Evolutionary conservation across 2,329 filamentous ascomycete species (phyloP).

Genomic region (Aspergillus sergii): DNA sequence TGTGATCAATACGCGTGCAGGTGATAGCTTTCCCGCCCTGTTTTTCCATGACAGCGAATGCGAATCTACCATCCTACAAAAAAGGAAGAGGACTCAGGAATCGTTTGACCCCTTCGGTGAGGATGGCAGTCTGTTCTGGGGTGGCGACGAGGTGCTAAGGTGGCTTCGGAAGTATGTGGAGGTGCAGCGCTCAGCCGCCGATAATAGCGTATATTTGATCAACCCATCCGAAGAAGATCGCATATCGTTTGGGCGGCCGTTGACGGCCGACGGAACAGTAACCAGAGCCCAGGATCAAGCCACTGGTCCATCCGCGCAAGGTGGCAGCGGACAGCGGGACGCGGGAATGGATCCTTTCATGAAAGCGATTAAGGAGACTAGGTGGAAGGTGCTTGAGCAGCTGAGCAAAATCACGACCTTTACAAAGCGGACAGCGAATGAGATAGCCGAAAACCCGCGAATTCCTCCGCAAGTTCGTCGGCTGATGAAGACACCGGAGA

Average conservation of each 20-base stretch:
- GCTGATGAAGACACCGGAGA: constrained; percentile 85
- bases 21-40: constrained; percentile 90
- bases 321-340: constrained; percentile 51
- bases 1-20: constrained; percentile 86
- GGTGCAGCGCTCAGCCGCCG: constrained; percentile 80
- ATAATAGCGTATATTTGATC: constrained; percentile 88
- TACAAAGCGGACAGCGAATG: constrained; percentile 86
- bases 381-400: constrained; percentile 96
- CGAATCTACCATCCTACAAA: constrained; percentile 90
- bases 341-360: constrained; percentile 88
- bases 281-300: constrained; percentile 38
- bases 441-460: constrained; percentile 87
- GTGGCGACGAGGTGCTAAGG: constrained; percentile 88
- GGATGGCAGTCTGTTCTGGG: constrained; percentile 85
- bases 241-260: constrained; percentile 67
- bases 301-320: constrained; percentile 37
- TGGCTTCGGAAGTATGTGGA: constrained; percentile 85
- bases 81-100: constrained; percentile 80
- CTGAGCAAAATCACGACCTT: constrained; percentile 98
- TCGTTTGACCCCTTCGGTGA: constrained; percentile 90
- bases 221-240: constrained; percentile 86
- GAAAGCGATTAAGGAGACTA: constrained; percentile 90
- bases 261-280: constrained; percentile 46
- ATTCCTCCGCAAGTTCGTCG: constrained; percentile 85
- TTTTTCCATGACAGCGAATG: constrained; percentile 99